Evolutionary conservation across 257 asterid species (phyloP).

Genomic region (Linaria vulgaris): DNA sequence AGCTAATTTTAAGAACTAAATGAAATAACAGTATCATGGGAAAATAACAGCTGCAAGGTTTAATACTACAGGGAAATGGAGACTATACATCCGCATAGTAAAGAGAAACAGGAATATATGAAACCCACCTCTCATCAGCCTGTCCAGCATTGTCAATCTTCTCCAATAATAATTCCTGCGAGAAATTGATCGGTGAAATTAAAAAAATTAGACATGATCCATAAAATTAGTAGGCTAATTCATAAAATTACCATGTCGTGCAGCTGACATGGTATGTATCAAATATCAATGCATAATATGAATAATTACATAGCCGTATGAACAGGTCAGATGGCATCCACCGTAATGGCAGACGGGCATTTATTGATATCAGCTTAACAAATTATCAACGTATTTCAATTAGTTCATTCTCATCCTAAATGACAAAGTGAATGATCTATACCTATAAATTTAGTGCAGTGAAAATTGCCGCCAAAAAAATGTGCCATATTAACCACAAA

Average conservation of each 20-base stretch:
- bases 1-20: slow-evolving; percentile 9
- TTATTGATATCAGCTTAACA: no score
- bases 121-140: slow-evolving; percentile 55
- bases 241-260: background rate
- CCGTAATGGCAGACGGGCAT: background rate
- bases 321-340: background rate
- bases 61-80: slow-evolving; percentile 19
- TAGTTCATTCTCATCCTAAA: no score
- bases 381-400: no score
- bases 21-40: background rate
- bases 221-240: background rate
- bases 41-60: background rate
- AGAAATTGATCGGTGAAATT: slow-evolving; percentile 28
- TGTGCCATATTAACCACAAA: no score
- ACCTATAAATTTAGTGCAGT: no score
- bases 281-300: background rate
- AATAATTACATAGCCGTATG: background rate
- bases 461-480: no score
- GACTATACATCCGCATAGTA: slow-evolving; percentile 14
- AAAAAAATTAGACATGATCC: slow-evolving; percentile 9
- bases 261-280: background rate
- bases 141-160: slow-evolving; percentile 51
- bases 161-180: slow-evolving; percentile 78
- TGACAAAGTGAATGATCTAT: no score
- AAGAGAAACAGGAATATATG: slow-evolving; percentile 17